phyloP scores from a whole-genome alignment of 805 yeast genomes.

The Candida broadrunensis region DNA sequence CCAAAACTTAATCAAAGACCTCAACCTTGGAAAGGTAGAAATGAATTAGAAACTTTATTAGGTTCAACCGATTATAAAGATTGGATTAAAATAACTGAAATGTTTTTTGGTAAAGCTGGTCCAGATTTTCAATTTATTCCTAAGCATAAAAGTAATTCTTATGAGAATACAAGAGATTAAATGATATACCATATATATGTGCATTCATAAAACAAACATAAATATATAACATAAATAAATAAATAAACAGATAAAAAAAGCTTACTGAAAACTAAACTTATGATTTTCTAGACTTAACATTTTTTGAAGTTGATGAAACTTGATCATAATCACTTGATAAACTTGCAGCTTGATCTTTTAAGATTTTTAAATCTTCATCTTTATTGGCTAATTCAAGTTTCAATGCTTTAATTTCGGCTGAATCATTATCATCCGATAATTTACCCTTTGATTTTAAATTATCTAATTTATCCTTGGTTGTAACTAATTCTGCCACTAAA shows the following conservation, averaged over 20 bases:
- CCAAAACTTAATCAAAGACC: constrained; percentile 92
- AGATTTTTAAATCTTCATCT: constrained; percentile 60
- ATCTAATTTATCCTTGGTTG: constrained; percentile 59
- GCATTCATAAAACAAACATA: background rate
- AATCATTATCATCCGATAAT: constrained; percentile 20
- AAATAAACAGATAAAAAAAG: background rate
- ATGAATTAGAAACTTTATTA: constrained; percentile 85
- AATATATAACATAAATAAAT: constrained; percentile 1
- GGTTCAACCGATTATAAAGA: constrained; percentile 84
- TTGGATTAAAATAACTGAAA: constrained; percentile 94
- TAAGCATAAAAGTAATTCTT: constrained; percentile 92
- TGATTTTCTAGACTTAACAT: constrained; percentile 12
- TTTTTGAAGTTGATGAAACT: constrained; percentile 14
- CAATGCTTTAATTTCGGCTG: constrained; percentile 44
- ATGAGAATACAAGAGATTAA: constrained; percentile 19
- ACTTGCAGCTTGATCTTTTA: constrained; percentile 71
- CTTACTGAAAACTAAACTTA: background rate
- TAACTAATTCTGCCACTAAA: constrained; percentile 69
- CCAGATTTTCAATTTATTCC: constrained; percentile 78
- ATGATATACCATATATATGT: background rate
- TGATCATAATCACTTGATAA: constrained; percentile 63
- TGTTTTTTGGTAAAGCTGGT: constrained; percentile 88
- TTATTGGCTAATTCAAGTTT: constrained; percentile 47
- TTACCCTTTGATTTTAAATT: constrained; percentile 21
- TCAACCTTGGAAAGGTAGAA: constrained; percentile 88